Evolutionary conservation across 371 early-diverging fungal species (phyloP), one percentile per base, ranked within the genome.

Genomic region (Mortierella sp.): DNA sequence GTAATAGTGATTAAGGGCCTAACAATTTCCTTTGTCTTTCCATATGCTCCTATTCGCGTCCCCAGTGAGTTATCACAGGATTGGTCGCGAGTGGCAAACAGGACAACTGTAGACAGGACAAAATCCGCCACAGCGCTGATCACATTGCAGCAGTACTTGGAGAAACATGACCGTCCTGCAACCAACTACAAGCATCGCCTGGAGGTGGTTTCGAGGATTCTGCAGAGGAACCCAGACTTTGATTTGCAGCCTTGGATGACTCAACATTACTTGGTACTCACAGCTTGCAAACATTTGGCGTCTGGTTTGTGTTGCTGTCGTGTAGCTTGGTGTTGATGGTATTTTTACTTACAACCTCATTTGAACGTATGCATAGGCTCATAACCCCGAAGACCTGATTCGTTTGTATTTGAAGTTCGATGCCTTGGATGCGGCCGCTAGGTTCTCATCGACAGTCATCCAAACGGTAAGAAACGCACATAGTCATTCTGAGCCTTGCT

Each of bases 301-400:
- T 10, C 9, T 47, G 47, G 13, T 47, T 47, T 13, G 1, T 47
- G 13, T 47, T 47, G 47, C 8, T 47, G 47, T 1, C 13, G 47
- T 8, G 47, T 13, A 47, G 47, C 47, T 10, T 47, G 47, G 47
- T 47, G 8, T 5, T 9, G 8, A 47, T 13, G 47, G 47, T 47
- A 10, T 47, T 16, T 50, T 0, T 34, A 48, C 26, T 47, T 34
- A 70, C 26, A 9, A 28, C 47, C 31, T 31, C 57, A 11, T 60
- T 57, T 47, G 38, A 13, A 11, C 38, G 47, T 28, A 6, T 16
- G 13, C 21, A 24, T 79, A 85, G 85, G 75, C 50, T 11, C 85
- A 81, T 26, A 79, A 77, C 28, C 85, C 85, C 2, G 85, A 85
- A 38, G 85, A 85, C 57, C 42, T 85, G 70, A 85, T 85, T 47